Conservation (phyloP, 2,329 filamentous ascomycete species). For the Fusarium nanum region DNA sequence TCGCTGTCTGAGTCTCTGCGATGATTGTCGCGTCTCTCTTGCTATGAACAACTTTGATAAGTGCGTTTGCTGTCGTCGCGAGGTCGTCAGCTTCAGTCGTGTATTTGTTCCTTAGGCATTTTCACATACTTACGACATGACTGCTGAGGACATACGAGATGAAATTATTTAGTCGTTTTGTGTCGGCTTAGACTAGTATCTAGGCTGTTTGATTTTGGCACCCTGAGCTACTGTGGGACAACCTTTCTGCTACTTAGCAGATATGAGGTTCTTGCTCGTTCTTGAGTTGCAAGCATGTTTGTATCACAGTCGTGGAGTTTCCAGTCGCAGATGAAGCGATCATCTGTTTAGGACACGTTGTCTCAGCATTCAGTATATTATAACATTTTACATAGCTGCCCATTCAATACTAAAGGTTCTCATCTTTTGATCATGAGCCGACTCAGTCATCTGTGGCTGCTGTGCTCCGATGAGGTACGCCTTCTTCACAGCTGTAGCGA, state of each 20-base stretch:
- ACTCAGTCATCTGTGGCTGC: constrained; percentile 52
- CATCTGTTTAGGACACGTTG: constrained; percentile 13
- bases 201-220: background rate
- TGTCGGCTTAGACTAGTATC: background rate
- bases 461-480: constrained; percentile 86
- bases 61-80: constrained; percentile 91
- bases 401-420: constrained; percentile 90
- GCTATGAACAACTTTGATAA: constrained; percentile 98
- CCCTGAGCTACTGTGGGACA: background rate
- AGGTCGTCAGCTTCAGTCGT: constrained; percentile 88
- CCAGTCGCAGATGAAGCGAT: constrained; percentile 8
- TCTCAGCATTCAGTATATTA: constrained; percentile 30
- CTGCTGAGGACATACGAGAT: background rate
- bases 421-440: constrained; percentile 57
- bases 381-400: constrained; percentile 80
- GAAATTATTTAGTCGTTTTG: background rate
- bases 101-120: constrained; percentile 79
- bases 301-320: background rate
- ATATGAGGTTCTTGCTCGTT: background rate
- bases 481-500: constrained; percentile 97
- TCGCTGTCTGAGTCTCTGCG: constrained; percentile 91
- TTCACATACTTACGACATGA: background rate
- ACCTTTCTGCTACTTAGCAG: constrained; percentile 4
- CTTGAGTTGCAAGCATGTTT: constrained; percentile 27
- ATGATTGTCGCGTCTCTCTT: constrained; percentile 92